Base-by-base conservation (phyloP, 108 stramenopile species). In the Cyclotella sp. region DNA sequence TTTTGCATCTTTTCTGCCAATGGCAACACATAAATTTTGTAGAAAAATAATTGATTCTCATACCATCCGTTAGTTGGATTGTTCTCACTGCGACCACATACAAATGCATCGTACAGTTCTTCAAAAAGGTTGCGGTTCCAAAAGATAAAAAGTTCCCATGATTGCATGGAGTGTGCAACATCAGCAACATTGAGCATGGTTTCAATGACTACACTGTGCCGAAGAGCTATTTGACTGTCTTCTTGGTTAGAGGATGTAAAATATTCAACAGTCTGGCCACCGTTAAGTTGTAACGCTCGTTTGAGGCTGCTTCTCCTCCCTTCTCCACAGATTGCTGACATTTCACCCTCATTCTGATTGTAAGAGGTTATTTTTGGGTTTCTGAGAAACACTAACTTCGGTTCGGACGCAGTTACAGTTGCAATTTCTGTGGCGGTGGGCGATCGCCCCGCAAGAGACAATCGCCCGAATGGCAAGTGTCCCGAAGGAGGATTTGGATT, bases 101-200 rank as follows among this genome's bases (percentile, higher is more conserved):
- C 60, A 82, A 71, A 90, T 5, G 89, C 89, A 39, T 58, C 67
- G 63, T 76, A 82, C 43, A 87, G 68, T 63, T 90, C 89, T 24
- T 85, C 78, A 71, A 79, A 90, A n/a, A 88, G 66, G 26, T 78
- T 79, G 44, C 85, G 76, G 68, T 87, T 90, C 89, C 89, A 90
- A 69, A 75, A 75, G 22, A 72, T 46, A 47, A 82, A 82, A 11
- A 69, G 55, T 40, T 82, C 81, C 73, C 73, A 82, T 18, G 73
- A 75, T 73, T 82, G 81, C 81, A 82, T 77, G 18, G 81, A 39
- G 70, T 82, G 81, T 27, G 81, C 75, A 27, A 82, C 81, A 60
- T 82, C 81, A 2, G 81, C 81, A 42, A 75, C 76, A 40, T 82
- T 82, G 51, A 82, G 28, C 76, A 82, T 82, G 19, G 73, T 68